Evolutionary conservation across 106 monocot species (phyloP), one percentile per base, ranked within the genome.

Genomic region (Phalaenopsis aphrodite): DNA sequence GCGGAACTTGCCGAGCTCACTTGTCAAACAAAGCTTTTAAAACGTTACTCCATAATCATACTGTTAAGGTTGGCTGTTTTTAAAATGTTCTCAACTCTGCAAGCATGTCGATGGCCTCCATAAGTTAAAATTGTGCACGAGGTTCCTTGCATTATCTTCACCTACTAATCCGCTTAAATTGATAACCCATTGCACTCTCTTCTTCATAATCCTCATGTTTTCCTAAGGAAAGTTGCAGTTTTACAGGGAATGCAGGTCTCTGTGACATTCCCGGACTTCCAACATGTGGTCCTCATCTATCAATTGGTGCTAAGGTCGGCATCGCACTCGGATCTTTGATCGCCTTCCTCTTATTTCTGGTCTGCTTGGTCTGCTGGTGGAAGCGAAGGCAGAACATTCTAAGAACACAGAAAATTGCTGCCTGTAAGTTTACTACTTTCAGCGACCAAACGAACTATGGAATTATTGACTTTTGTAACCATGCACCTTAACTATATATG

Each of bases 221-320:
- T n/a, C 55, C 21, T 58, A 4, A 39, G 69, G 57, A 9, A 84
- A 79, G 74, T 23, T 84, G 75, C 89, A 99, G 98, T 65, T 99
- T 99, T 82, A 91, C 94, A 23, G 93, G 85, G 8, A 99, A 99
- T 86, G 88, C 65, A 36, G 98, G 94, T 43, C 86, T 99, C 18
- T 99, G 98, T 17, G 98, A 93, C 68, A 93, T 99, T 76, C 98
- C 98, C 41, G 98, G 98, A 24, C 76, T 99, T 38, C 88, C 84
- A 41, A 55, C 85, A 55, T 99, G 98, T 78, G 94, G 98, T 2
- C 87, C 92, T 10, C 92, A 92, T 58, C 85, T 94, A 16, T 94
- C 98, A 3, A 41, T 85, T 8, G 89, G 74, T 55, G 93, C 88
- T 21, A 92, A 89, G 85, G 72, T 94, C 74, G 98, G 94, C 67